Conservation (phyloP, 768 basidiomycete genomes). For the Cytidiella melzeri region DNA sequence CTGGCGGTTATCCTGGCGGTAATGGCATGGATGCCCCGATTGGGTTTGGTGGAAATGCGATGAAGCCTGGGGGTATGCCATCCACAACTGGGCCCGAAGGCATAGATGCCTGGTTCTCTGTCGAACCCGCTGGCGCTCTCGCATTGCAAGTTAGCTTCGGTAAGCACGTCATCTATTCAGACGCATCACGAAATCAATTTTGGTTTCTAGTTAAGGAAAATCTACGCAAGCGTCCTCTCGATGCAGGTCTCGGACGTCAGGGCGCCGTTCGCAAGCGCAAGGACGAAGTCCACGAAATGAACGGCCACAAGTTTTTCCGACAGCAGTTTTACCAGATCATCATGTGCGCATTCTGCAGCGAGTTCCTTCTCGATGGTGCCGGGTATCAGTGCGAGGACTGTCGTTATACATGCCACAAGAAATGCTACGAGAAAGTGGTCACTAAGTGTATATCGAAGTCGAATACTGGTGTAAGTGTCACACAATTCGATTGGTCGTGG, state of each 20-base stretch:
- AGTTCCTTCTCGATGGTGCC: conserved; percentile 93
- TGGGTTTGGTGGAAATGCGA: conserved; percentile 22
- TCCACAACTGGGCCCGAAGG: conserved; percentile 48
- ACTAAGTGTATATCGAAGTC: conserved; percentile 99
- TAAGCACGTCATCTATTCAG: conserved; percentile 36
- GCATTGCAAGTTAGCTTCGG: conserved; percentile 86
- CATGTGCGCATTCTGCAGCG: conserved; percentile 95
- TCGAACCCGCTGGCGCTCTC: conserved; percentile 96
- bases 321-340: conserved; percentile 98
- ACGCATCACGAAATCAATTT: not conserved
- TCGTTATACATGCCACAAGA: conserved; percentile 98
- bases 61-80: conserved; percentile 11
- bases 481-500: not conserved
- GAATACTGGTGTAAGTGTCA: conserved; percentile 73
- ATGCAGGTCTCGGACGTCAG: conserved; percentile 93
- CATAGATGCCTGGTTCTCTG: conserved; percentile 94
- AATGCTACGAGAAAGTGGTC: conserved; percentile 97
- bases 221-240: conserved; percentile 91
- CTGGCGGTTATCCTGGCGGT: conserved; percentile 43
- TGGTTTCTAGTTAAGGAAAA: conserved; percentile 84
- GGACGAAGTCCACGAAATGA: conserved; percentile 98
- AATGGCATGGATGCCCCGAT: conserved; percentile 40
- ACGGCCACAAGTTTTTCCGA: conserved; percentile 97
- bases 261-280: conserved; percentile 97
- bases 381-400: conserved; percentile 99